Conservation (phyloP, 2,329 filamentous ascomycete species). For the Tolypocladium album region DNA sequence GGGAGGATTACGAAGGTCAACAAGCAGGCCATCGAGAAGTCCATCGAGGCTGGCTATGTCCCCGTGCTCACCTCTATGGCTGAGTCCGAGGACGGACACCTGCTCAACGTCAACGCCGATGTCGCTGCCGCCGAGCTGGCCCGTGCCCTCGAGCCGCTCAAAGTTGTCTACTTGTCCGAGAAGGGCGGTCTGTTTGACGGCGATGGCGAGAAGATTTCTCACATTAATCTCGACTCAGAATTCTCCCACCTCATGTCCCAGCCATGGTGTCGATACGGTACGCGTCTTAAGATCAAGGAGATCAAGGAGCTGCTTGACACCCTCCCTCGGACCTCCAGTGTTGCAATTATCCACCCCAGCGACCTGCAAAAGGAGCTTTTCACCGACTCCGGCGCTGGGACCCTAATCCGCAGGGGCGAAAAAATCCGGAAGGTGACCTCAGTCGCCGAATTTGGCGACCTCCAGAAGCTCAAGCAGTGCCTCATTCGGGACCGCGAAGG, state of each 20-base stretch:
- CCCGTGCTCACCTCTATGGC: slow-evolving; percentile 95
- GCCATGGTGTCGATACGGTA: slow-evolving; percentile 91
- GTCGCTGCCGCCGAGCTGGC: slow-evolving; percentile 91
- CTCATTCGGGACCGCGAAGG: slow-evolving; percentile 74
- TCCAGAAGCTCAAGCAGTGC: slow-evolving; percentile 69
- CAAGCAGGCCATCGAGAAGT: slow-evolving; percentile 79
- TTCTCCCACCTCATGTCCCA: slow-evolving; percentile 88
- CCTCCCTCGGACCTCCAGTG: slow-evolving; percentile 82
- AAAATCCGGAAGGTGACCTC: slow-evolving; percentile 69
- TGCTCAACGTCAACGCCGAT: slow-evolving; percentile 96
- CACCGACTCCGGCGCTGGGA: slow-evolving; percentile 90
- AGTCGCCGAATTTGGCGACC: slow-evolving; percentile 64
- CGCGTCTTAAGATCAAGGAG: slow-evolving; percentile 92
- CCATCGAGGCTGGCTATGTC: slow-evolving; percentile 82
- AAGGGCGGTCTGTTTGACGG: slow-evolving; percentile 95
- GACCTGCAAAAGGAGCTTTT: slow-evolving; percentile 95
- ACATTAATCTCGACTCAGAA: slow-evolving; percentile 95
- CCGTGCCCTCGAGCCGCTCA: slow-evolving; percentile 78
- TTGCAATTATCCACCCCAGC: slow-evolving; percentile 94
- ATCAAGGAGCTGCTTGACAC: slow-evolving; percentile 88
- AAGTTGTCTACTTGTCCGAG: slow-evolving; percentile 97
- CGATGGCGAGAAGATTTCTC: slow-evolving; percentile 88
- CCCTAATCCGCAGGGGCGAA: slow-evolving; percentile 82
- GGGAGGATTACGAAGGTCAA: slow-evolving; percentile 93
- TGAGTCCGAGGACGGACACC: slow-evolving; percentile 80